Base-by-base conservation (phyloP, 2,329 filamentous ascomycete species). In the Rhynchosporium graminicola region DNA sequence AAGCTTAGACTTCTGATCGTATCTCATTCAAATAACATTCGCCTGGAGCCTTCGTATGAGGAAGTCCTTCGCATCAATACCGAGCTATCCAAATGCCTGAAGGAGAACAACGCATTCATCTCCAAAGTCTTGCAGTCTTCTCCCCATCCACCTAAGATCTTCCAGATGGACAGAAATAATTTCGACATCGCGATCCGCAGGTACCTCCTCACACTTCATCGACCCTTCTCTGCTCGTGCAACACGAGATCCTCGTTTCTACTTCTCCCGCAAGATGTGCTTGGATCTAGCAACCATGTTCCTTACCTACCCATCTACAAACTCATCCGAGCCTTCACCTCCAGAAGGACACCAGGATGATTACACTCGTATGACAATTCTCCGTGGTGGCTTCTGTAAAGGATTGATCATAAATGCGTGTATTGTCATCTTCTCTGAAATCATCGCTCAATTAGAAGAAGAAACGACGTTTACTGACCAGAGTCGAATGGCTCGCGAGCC, bases 151-250 rank as follows among this genome's bases (percentile, higher is more conserved):
- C 42, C 36, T 2, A 51, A 52, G 33, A 48, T 67, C 4, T 48
- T 58, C 4, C 57, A 64, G 31, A 40, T 67, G 28, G 59, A 64
- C 36, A 72, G 77, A 1, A 83, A 83, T 62, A 69, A 85, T 4
- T 72, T 83, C 31, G 79, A 84, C 55, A 79, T 81, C 46, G 74
- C 82, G 0, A 75, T 82, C 3, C 80, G 81, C 4, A 81, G 84
- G 13, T 86, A 84, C 67, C 67, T 86, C 2, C 77, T 87, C 13
- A 77, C 79, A 0, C 74, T 87, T 0, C 84, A 87, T 65, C 78
- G 77, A 7, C 75, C 79, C 0, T 84, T 80, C 68, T 77, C 77
- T 43, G 71, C 71, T 43, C 73, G 76, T 63, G 77, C 80, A 9
- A 75, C 71, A 4, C 65, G 68, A 1, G 77, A 83, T 56, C 81